These are phyloP conservation scores for Apiotrichum domesticum DNA, from an alignment of 1,284 basidiomycete genomes.

Conservation along the genomic window DNA sequence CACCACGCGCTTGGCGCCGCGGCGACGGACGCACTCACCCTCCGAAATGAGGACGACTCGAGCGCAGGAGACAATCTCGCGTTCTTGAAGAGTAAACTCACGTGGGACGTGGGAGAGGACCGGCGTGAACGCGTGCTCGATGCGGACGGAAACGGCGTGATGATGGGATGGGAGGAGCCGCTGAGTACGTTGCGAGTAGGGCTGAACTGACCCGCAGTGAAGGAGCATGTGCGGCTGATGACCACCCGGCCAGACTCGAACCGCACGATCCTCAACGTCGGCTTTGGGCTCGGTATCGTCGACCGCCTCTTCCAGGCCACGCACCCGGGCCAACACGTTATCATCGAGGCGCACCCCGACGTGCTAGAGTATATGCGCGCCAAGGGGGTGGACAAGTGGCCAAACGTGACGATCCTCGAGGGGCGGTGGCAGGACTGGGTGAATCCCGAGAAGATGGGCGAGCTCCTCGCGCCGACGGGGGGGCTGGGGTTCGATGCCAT, in stretches of 20 bases:
- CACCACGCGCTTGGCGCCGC: constrained; percentile 35
- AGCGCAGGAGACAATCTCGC: constrained; percentile 66
- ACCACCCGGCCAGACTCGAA: constrained; percentile 56
- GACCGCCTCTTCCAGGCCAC: constrained; percentile 69
- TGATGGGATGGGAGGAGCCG: constrained; percentile 91
- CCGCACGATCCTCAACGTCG: constrained; percentile 77
- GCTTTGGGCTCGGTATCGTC: constrained; percentile 93
- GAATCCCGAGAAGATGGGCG: constrained; percentile 44
- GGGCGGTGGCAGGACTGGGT: constrained; percentile 84
- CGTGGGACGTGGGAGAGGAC: constrained; percentile 63
- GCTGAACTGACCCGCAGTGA: constrained; percentile 46
- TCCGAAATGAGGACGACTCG: constrained; percentile 54
- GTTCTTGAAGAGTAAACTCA: constrained; percentile 67
- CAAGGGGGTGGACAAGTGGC: constrained; percentile 69
- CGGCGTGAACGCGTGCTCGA: constrained; percentile 62
- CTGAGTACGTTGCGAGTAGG: constrained; percentile 52
- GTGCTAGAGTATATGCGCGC: constrained; percentile 72
- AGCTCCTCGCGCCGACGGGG: constrained; percentile 36
- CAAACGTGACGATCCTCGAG: constrained; percentile 74
- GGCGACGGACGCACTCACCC: constrained; percentile 22
- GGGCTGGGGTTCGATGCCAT: constrained; percentile 70
- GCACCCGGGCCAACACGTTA: constrained; percentile 63
- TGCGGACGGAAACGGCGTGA: constrained; percentile 65
- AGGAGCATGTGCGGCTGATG: constrained; percentile 51
- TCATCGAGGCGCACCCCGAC: constrained; percentile 92